Evolutionary conservation across 208 protist species (phyloP), one percentile per base, ranked within the genome.

Genomic region (Acanthamoeba sp.): DNA sequence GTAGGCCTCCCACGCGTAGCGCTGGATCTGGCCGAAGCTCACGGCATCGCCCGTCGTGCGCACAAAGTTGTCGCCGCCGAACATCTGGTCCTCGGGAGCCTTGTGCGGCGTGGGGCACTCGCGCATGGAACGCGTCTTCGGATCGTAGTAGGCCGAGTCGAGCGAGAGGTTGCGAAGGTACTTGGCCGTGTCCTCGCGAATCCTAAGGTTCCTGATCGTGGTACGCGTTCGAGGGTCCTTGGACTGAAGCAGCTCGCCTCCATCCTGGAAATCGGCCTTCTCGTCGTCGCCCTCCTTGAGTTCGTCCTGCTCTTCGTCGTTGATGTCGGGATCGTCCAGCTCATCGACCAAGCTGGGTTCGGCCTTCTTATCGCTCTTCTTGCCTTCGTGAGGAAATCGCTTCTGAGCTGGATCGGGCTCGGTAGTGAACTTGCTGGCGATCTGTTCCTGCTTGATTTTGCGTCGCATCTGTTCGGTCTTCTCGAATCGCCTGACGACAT

Each of bases 141-240:
- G 98, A 94, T 99, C 98, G 95, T 99, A 99, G 94, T 98, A 97
- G 14, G 98, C 98, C 20, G 96, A 98, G 64, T 99, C 97, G 32
- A 96, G 20, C 94, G 98, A 97, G 2, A 99, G 80, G 96, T 99
- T 99, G 29, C 94, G 95, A 0, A 99, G 95, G 91, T 99, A 99
- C 95, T 99, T 99, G 45, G 98, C 98, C 29, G 96, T 98, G 95
- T 99, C 98, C 89, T 99, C 98, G 76, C 98, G 96, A 80, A 99
- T 99, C 90, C 98, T 62, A 3, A 99, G 87, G 95, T 98, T 98
- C 62, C 98, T 94, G 24, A 98, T 94, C 1, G 98, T 97, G 5
- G 95, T 98, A 52, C 96, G 95, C 38, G 97, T 98, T 34, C 95
- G 94, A 36, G 96, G 93, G 66, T 97, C 96, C 0, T 95, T 29